Base-by-base conservation (phyloP, 345 rosid species). In the Psidium friedrichsthalianum region DNA sequence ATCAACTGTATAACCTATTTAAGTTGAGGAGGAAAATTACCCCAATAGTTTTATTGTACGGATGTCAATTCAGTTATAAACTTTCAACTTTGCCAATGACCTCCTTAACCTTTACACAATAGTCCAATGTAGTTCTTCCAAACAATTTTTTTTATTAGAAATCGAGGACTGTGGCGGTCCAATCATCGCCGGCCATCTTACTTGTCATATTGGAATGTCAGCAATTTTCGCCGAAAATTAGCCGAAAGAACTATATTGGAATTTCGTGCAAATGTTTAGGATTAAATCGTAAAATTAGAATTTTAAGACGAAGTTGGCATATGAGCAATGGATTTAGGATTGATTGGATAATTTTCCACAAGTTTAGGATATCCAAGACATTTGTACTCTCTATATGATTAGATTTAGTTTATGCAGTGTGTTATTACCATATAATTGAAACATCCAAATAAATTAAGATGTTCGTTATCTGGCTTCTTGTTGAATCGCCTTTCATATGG, bases 221-320 rank as follows among this genome's bases (percentile, higher is more conserved):
- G 0, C 20, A 7, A 6, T 27, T 59, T 27, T 27, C 1, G 0
- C 0, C 0, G 18, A 59, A 59, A 59, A 3, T 6, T 59, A 0
- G 0, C 4, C 0, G 0, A 0, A 13, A 59, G 3, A 13, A 27
- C 2, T n/a, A 59, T 2, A 59, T 13, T 0, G 5, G 7, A 59
- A 27, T 59, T 59, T 59, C 4, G 32, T 4, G 8, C 10, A 59
- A 27, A 3, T 5, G 20, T 0, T n/a, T 27, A 3, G 1, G 7
- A 13, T 36, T 6, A 12, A 59, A 59, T n/a, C 36, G 27, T 1
- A 27, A 59, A 59, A 59, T 3, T 59, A 11, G 13, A 5, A 59
- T 6, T 1, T 59, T n/a, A 59, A 12, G 18, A 13, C 3, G n/a
- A 59, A n/a, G 2, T 13, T 59, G 18, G 20, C 10, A 59, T 27